phyloP scores from a whole-genome alignment of 2,329 filamentous ascomycete genomes.

The Colletotrichum sp. region DNA sequence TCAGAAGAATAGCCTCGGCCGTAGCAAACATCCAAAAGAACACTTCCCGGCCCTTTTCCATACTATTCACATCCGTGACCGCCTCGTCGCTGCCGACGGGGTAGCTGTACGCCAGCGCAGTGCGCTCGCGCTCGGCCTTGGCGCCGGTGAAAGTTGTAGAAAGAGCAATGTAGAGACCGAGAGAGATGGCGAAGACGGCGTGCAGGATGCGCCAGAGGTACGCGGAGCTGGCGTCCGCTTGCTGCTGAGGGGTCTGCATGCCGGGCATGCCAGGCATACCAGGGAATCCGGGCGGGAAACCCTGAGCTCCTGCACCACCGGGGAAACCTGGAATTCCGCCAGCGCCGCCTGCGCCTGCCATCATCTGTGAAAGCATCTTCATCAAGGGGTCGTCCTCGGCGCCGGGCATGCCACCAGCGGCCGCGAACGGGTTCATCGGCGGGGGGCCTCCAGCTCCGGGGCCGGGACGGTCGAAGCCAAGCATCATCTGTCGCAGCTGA shows the following conservation, averaged over 20 bases:
- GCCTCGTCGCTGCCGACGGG: slow-evolving; percentile 30
- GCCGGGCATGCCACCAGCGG: slow-evolving; percentile 31
- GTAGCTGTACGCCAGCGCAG: slow-evolving; percentile 36
- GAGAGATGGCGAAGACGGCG: slow-evolving; percentile 70
- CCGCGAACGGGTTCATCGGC: slow-evolving; percentile 27
- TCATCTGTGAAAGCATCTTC: slow-evolving; percentile 78
- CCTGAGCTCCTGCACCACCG: slow-evolving; percentile 29
- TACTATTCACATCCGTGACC: slow-evolving; percentile 27
- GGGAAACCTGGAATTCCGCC: slow-evolving; percentile 21
- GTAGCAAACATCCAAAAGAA: slow-evolving; percentile 86
- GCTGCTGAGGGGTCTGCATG: slow-evolving; percentile 37
- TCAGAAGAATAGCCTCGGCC: slow-evolving; percentile 75
- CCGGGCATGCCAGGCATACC: slow-evolving; percentile 34
- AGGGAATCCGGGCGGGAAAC: slow-evolving; percentile 35
- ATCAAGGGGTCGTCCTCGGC: slow-evolving; percentile 52
- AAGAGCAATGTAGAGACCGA: slow-evolving; percentile 74
- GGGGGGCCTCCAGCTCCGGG: slow-evolving; percentile 24
- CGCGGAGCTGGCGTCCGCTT: slow-evolving; percentile 33
- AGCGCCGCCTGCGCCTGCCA: slow-evolving; percentile 47
- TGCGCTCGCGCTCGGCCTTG: slow-evolving; percentile 60
- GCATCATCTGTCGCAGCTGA: slow-evolving; percentile 70
- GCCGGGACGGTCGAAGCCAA: slow-evolving; percentile 53
- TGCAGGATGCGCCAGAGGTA: slow-evolving; percentile 77
- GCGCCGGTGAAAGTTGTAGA: slow-evolving; percentile 73
- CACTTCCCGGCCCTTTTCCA: slow-evolving; percentile 46